These are phyloP conservation scores for Penicillium sp. DNA, from an alignment of 2,329 filamentous ascomycete species.

Conservation along the genomic window DNA sequence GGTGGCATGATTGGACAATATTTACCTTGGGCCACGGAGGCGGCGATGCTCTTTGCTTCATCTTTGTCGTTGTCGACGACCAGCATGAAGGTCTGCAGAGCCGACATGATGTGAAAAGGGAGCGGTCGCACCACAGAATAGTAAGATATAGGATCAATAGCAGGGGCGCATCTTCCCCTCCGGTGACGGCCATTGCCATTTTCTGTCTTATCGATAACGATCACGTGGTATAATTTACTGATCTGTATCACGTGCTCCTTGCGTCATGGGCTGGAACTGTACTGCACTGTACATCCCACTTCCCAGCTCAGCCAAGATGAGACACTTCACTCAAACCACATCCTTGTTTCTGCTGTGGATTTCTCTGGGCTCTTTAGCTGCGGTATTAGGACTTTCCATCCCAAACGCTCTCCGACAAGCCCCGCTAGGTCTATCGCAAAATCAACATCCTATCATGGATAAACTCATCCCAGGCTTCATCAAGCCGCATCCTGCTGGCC, in stretches of 20 bases:
- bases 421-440: slow-evolving; percentile 13
- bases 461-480: slow-evolving; percentile 20
- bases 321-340: slow-evolving; percentile 4
- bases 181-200: slow-evolving; percentile 13
- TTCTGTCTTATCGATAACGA: slow-evolving; percentile 37
- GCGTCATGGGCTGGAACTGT: slow-evolving; percentile 22
- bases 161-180: neutral
- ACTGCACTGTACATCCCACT: slow-evolving; percentile 2
- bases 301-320: slow-evolving; percentile 17
- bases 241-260: slow-evolving; percentile 25
- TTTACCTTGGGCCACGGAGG: slow-evolving; percentile 46
- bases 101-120: slow-evolving; percentile 42
- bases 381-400: slow-evolving; percentile 12
- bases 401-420: slow-evolving; percentile 9
- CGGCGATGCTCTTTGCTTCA: slow-evolving; percentile 48
- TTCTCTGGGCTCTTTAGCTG: slow-evolving; percentile 9
- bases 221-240: slow-evolving; percentile 25
- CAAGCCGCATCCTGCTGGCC: slow-evolving; percentile 21
- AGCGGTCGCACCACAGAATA: slow-evolving; percentile 9
- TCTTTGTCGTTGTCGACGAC: slow-evolving; percentile 48
- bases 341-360: slow-evolving; percentile 13
- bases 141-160: neutral
- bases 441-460: slow-evolving; percentile 29
- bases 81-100: slow-evolving; percentile 51
- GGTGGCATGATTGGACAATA: slow-evolving; percentile 10